Base-by-base conservation (phyloP, 768 basidiomycete genomes). In the Lyophyllum decastes region DNA sequence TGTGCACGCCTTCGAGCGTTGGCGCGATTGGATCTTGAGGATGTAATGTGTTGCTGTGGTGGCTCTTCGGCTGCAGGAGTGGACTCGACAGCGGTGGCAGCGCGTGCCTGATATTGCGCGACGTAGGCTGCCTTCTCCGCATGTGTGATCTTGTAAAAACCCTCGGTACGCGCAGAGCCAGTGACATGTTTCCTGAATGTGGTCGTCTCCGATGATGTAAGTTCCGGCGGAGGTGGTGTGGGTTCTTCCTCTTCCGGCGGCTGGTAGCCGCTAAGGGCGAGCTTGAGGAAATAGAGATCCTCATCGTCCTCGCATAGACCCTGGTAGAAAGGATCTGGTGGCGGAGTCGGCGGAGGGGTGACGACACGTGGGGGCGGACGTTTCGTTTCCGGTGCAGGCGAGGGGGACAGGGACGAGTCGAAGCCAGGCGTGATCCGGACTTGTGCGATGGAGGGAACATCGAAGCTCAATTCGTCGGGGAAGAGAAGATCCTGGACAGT, bases 131-230 rank as follows among this genome's bases (percentile, higher is more conserved):
- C 89, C 76, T 97, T 97, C 70, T 94, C 92, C 6, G 88, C 84
- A 66, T 93, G 90, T 0, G 93, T 88, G 70, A 98, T 93, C 78
- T 94, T 92, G 82, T 96, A 96, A 73, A 88, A 95, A 3, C 97
- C 96, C 71, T 98, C 93, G 1, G 95, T 94, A 16, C 96, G 86
- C 17, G 94, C 94, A 30, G 92, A 90, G 22, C 95, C 95, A 1
- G 90, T 90, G 49, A 84, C 63, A 68, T 96, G 94, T 52, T 85
- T 86, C 35, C 89, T 87, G 73, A 86, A 84, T n/a, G 83, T 75
- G 7, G 80, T 77, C 1, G 76, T 65, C 41, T 80, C 79, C 10
- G 77, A 68, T 6, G 74, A 72, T 30, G 72, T 67, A 16, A 44
- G 43, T 3, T 43, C 41, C 26, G 71, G 55, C 49, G 54, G 46